A percentile compares a stretch with the other conserved stretches of the same genome.
These are phyloP conservation scores for Phytophthora podocarpi DNA, from an alignment of 352 stramenopile species.

Conservation along the genomic window DNA sequence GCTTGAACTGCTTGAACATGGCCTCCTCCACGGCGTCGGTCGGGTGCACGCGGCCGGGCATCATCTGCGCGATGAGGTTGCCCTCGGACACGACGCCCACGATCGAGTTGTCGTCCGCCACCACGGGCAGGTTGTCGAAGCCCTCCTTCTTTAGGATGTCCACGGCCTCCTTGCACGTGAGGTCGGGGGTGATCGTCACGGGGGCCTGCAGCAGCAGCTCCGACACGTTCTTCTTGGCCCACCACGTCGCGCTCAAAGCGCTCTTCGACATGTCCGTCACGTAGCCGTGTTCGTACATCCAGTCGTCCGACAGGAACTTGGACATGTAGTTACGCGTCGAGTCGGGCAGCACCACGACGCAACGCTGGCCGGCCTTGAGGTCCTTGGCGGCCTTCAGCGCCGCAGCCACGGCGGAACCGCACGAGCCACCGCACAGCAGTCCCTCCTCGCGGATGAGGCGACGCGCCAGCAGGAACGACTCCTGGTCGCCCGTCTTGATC, in stretches of 20 bases:
- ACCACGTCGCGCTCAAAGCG: slow-evolving; percentile 91
- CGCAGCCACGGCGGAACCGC: slow-evolving; percentile 87
- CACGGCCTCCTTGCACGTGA: slow-evolving; percentile 94
- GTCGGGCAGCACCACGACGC: slow-evolving; percentile 96
- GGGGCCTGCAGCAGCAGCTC: slow-evolving; percentile 90
- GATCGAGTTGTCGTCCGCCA: slow-evolving; percentile 88
- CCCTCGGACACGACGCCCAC: slow-evolving; percentile 96
- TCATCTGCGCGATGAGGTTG: slow-evolving; percentile 94
- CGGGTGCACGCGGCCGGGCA: slow-evolving; percentile 86
- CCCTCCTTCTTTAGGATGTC: slow-evolving; percentile 94
- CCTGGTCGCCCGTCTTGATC: slow-evolving; percentile 94
- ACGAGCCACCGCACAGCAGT: slow-evolving; percentile 94
- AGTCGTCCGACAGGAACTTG: slow-evolving; percentile 97
- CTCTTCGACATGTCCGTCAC: slow-evolving; percentile 80
- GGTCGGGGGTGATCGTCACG: slow-evolving; percentile 91
- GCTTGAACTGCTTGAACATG: slow-evolving; percentile 97
- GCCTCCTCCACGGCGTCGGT: slow-evolving; percentile 90
- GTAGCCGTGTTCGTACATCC: slow-evolving; percentile 91
- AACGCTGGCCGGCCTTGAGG: slow-evolving; percentile 90
- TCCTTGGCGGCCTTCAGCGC: slow-evolving; percentile 88
- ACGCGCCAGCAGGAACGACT: slow-evolving; percentile 94
- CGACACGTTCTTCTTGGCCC: slow-evolving; percentile 92
- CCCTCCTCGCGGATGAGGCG: slow-evolving; percentile 95
- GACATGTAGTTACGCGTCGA: slow-evolving; percentile 98
- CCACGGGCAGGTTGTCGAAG: slow-evolving; percentile 82